Percentiles rank a stretch among this genome's conserved stretches.
phyloP scores from a whole-genome alignment of 495 filamentous ascomycete species.

The Neurospora intermedia region DNA sequence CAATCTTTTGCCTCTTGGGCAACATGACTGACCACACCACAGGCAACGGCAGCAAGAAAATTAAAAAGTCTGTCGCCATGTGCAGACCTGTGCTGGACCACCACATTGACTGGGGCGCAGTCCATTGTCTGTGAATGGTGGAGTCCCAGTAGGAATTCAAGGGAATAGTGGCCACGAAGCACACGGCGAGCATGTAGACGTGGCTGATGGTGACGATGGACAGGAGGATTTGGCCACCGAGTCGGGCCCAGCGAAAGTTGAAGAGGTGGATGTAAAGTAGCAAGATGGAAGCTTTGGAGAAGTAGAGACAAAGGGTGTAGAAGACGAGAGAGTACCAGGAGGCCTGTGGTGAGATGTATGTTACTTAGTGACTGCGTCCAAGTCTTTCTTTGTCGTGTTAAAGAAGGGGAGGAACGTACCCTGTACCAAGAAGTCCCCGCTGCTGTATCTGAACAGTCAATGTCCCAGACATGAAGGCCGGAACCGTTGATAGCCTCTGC shows the following conservation, averaged over 20 bases:
- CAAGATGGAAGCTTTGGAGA: slow-evolving; percentile 28
- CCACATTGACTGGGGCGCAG: slow-evolving; percentile 19
- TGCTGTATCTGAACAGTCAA: slow-evolving; percentile 13
- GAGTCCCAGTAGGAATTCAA: slow-evolving; percentile 22
- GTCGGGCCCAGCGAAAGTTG: slow-evolving; percentile 22
- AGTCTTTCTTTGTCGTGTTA: background rate
- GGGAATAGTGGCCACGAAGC: slow-evolving; percentile 22
- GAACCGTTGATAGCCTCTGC: slow-evolving; percentile 18
- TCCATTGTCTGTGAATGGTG: slow-evolving; percentile 12
- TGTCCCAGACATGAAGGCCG: slow-evolving; percentile 20
- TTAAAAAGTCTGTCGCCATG: slow-evolving; percentile 25
- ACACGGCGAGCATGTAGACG: slow-evolving; percentile 16
- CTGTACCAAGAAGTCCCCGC: slow-evolving; percentile 15
- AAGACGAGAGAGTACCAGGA: slow-evolving; percentile 23
- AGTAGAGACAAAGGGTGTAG: slow-evolving; percentile 18
- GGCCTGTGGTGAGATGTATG: slow-evolving; percentile 4
- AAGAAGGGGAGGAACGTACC: slow-evolving; percentile 6
- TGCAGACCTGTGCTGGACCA: slow-evolving; percentile 26
- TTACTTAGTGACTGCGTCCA: background rate
- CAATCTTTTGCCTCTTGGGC: slow-evolving; percentile 22
- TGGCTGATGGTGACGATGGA: slow-evolving; percentile 13
- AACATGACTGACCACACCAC: slow-evolving; percentile 29
- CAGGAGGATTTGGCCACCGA: slow-evolving; percentile 20
- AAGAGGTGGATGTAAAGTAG: slow-evolving; percentile 31
- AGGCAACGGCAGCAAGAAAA: slow-evolving; percentile 26